Evolutionary conservation across 768 basidiomycete species (phyloP), one percentile per base, ranked within the genome.

Genomic region (Goffeauzyma gilvescens): DNA sequence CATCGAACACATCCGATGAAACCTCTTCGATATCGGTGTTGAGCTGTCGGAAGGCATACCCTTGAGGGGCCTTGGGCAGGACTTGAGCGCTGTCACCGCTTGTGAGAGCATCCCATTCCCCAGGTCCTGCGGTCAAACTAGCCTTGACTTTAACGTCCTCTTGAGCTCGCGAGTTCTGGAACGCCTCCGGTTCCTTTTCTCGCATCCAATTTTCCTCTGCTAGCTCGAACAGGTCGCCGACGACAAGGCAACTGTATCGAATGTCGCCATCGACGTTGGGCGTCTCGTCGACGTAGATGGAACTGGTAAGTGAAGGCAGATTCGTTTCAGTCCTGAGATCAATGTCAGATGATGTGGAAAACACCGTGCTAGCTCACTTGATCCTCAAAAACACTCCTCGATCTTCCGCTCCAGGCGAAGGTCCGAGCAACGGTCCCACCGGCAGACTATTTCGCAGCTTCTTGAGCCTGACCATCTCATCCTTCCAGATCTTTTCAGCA

Each of bases 401-500:
- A 8, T 48, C 44, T n/a, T 25, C 24, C 13, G 57, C 48, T 23
- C 50, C 55, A 12, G 42, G 41, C 1, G 51, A 44, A 15, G 53
- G 50, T 12, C 42, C 17, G n/a, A 38, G 28, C 21, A 55, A 34
- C 7, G 8, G 30, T 21, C 48, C 52, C 5, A 33, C 13, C 5
- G 56, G 53, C 24, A 60, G 17, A 14, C 51, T 47, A 15, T 10
- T 25, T 22, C 57, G 39, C 15, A 33, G 17, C 38, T 54, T 55
- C 39, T 50, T 50, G 37, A 90, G 67, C 18, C 85, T 73, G 27
- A 87, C 72, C 42, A 87, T 71, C 49, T 90, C 85, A 45, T 79
- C 81, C 4, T 71, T 67, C 84, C 85, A 90, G 41, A 87, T 81
- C 23, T 81, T 72, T 55, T 87, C 85, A 1, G 77, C 74, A 6